Evolutionary conservation across 1,284 basidiomycete genomes (phyloP).

Genomic region (Austroboletus novae-zelandiae): DNA sequence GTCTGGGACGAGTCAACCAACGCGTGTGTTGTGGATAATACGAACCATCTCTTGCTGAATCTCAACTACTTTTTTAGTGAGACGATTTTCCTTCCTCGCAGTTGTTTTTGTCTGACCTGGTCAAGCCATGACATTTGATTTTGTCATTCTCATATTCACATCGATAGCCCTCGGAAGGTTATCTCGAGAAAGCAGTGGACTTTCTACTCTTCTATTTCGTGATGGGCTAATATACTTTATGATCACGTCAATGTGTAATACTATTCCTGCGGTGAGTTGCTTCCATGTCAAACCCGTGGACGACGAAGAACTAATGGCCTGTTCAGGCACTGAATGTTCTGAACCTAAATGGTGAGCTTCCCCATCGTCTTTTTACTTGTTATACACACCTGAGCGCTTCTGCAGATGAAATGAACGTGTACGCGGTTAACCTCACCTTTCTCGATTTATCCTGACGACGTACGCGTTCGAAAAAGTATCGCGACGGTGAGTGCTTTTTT

Average conservation of each 20-base stretch:
- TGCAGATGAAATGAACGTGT: slow-evolving; percentile 30
- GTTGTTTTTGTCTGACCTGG: not conserved
- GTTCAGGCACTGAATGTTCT: slow-evolving; percentile 25
- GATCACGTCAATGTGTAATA: slow-evolving; percentile 62
- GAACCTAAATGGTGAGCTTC: slow-evolving; percentile 23
- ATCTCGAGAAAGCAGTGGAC: slow-evolving; percentile 47
- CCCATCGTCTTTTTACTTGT: not conserved
- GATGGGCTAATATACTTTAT: slow-evolving; percentile 70
- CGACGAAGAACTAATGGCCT: not conserved
- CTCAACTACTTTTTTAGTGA: slow-evolving; percentile 67
- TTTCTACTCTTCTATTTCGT: slow-evolving; percentile 65
- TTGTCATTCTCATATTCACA: slow-evolving; percentile 56
- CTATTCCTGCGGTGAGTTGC: slow-evolving; percentile 58
- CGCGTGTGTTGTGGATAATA: slow-evolving; percentile 50
- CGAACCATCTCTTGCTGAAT: slow-evolving; percentile 50
- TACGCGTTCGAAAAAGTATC: slow-evolving; percentile 12
- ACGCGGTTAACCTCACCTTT: slow-evolving; percentile 1
- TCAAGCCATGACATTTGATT: slow-evolving; percentile 66
- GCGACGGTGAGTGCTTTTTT: slow-evolving; percentile 19
- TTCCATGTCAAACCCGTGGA: slow-evolving; percentile 26
- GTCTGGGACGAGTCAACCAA: slow-evolving; percentile 42
- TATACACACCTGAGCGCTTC: slow-evolving; percentile 1
- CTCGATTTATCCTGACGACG: slow-evolving; percentile 5
- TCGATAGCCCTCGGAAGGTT: slow-evolving; percentile 48
- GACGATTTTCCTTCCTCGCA: slow-evolving; percentile 22